Base-by-base conservation (phyloP, 768 basidiomycete genomes). In the Hypholoma fasciculare region DNA sequence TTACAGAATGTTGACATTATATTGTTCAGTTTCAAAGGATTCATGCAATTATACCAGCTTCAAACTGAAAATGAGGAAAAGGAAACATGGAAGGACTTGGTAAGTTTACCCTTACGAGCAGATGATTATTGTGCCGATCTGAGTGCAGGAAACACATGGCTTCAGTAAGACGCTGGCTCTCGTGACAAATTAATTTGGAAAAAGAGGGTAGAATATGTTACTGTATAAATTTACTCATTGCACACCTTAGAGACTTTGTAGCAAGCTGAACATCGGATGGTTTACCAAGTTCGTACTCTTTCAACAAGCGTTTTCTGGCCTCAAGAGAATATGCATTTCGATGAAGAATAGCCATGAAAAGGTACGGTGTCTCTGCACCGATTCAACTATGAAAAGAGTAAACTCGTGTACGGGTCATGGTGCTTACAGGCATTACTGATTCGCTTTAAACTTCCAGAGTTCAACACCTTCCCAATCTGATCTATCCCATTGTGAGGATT, bases 31-130 rank as follows among this genome's bases (percentile, higher is more conserved):
- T 84, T 90, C 67, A 87, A 87, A 67, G 90, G 91, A 1, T 92
- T 94, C 67, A 67, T 91, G 68, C 89, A 92, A 68, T 83, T 93
- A 54, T 93, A 92, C 66, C 88, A 90, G 64, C 73, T 92, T n/a
- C 92, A 94, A 69, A 91, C 89, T 1, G 88, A 90, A 63, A 89
- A 85, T 60, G 91, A 92, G 61, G 89, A 91, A 63, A 86, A 86
- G 69, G 89, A 94, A 72, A 94, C 91, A 7, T 93, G 89, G 90
- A 78, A 82, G 71, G 91, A 92, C 76, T 72, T 92, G 61, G 89
- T 90, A 64, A 63, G 85, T 69, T 57, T 19, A 30, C 36, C 26
- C 48, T 23, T 13, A 42, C 43, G 48, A 17, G 37, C 30, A 14
- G 20, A 17, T 39, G 27, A 11, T 7, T 34, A 12, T 26, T 14